Base-by-base conservation (phyloP, 129 eudicot species). In the Chrysanthemum makinoi region DNA sequence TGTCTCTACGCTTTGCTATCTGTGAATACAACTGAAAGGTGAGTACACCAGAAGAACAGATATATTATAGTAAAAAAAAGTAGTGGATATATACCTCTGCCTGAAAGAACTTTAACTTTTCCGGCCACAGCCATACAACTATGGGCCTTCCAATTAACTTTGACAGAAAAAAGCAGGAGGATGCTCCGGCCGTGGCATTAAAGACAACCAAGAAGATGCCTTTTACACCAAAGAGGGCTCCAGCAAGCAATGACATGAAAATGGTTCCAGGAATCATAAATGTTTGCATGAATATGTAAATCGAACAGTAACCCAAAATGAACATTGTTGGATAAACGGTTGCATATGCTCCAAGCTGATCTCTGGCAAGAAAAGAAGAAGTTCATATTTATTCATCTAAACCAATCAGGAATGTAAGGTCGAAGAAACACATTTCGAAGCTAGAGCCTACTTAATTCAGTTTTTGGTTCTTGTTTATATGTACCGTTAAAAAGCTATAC, bases 191-290 rank as follows among this genome's bases (percentile, higher is more conserved):
- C 3, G 98, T 84, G 62, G 98, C 96, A 83, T 92, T 92, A 70
- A 89, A 92, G 62, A 92, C 96, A 58, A 92, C 98, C 84, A 92
- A 81, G 70, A 92, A 75, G 73, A 92, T 87, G 69, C 98, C 98
- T 81, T 79, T 88, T 80, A 92, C 98, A 72, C 98, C 96, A 78
- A 92, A 91, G 60, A 92, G 96, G 14, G 98, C 96, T 74, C 98
- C 98, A 75, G 98, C 98, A 65, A 92, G 79, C 81, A 92, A 74
- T 8, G 98, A 92, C 98, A 92, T 86, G 80, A 92, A 92, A 72
- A 92, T 92, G 56, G 98, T 92, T 57, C 98, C 98, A 49, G 98
- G 98, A 62, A 92, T 92, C 98, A 92, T 92, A 81, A 92, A 89
- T 65, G 98, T 92, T 84, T 92, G 98, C 98, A 92, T 92, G 87